Conservation (phyloP, 306 rosid genomes). For the Vicia sativa region DNA sequence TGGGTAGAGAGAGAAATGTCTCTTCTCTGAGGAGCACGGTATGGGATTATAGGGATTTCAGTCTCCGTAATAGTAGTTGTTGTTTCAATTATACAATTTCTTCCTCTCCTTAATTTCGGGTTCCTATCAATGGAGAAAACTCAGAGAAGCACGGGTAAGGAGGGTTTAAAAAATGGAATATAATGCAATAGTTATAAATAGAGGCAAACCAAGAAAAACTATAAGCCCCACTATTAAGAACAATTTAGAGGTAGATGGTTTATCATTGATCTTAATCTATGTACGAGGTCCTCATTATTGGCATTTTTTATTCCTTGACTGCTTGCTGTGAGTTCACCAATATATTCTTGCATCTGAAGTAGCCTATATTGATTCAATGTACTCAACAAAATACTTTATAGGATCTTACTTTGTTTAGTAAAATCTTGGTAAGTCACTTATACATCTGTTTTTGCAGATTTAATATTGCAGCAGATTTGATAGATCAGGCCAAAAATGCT, state of each 20-base stretch:
- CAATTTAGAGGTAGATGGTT: background rate
- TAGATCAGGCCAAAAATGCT: slow-evolving; percentile 72
- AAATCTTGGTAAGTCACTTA: slow-evolving; percentile 28
- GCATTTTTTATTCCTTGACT: background rate
- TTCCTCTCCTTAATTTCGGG: too few species aligned
- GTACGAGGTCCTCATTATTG: background rate
- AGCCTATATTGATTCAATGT: slow-evolving; percentile 23
- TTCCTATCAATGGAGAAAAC: background rate
- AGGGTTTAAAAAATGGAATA: slow-evolving; percentile 4
- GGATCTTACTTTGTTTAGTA: slow-evolving; percentile 32
- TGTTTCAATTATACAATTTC: too few species aligned
- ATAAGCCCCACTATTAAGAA: background rate
- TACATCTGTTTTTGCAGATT: slow-evolving; percentile 61
- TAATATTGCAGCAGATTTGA: slow-evolving; percentile 92
- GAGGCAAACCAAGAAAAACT: background rate
- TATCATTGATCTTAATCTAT: slow-evolving; percentile 1
- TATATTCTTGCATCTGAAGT: slow-evolving; percentile 11
- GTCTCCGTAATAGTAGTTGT: too few species aligned
- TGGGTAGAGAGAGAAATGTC: too few species aligned
- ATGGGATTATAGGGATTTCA: too few species aligned
- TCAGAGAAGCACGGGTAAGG: background rate
- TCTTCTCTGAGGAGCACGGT: too few species aligned
- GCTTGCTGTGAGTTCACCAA: slow-evolving; percentile 6
- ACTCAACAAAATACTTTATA: slow-evolving; percentile 26
- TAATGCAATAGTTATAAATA: background rate